Percentiles rank a stretch among this genome's conserved stretches.
Conservation (phyloP, 257 asterid genomes). For the Misopates orontium region DNA sequence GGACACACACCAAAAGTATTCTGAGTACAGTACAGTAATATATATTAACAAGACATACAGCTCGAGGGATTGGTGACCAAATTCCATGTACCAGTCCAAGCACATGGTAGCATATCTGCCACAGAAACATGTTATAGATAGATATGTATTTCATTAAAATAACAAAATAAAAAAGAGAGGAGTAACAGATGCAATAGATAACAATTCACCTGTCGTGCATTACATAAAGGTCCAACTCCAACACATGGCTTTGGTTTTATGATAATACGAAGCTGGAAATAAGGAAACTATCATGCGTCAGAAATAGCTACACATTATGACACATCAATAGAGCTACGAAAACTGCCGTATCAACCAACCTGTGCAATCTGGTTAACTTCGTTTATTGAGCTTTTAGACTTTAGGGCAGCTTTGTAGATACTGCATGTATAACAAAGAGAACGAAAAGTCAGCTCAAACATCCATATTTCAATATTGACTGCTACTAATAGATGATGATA, state of each 20-base stretch:
- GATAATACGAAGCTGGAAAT: slow-evolving; percentile 72
- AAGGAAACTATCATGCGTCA: slow-evolving; percentile 33
- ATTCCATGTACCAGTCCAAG: slow-evolving; percentile 92
- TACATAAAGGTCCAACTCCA: slow-evolving; percentile 91
- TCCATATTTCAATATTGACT: too few relatives aligned
- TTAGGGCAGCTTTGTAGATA: slow-evolving; percentile 50
- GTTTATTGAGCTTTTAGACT: slow-evolving; percentile 55
- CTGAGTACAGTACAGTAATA: too few relatives aligned
- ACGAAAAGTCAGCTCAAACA: neutral
- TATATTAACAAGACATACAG: slow-evolving; percentile 55
- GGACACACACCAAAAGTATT: slow-evolving; percentile 9
- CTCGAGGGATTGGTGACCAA: slow-evolving; percentile 94
- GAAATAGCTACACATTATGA: slow-evolving; percentile 18
- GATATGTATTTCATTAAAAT: too few relatives aligned
- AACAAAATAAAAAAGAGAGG: too few relatives aligned
- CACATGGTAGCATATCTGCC: slow-evolving; percentile 90
- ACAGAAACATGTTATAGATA: too few relatives aligned
- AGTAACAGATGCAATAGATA: slow-evolving; percentile 20
- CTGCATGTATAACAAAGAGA: slow-evolving; percentile 38
- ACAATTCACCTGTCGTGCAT: slow-evolving; percentile 69
- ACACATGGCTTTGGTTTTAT: slow-evolving; percentile 79
- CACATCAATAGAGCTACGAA: slow-evolving; percentile 11
- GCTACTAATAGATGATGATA: neutral
- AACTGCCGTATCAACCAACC: slow-evolving; percentile 45
- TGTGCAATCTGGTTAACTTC: slow-evolving; percentile 78